Base-by-base conservation (phyloP, 768 basidiomycete species). In the Hygrocybe punicea region DNA sequence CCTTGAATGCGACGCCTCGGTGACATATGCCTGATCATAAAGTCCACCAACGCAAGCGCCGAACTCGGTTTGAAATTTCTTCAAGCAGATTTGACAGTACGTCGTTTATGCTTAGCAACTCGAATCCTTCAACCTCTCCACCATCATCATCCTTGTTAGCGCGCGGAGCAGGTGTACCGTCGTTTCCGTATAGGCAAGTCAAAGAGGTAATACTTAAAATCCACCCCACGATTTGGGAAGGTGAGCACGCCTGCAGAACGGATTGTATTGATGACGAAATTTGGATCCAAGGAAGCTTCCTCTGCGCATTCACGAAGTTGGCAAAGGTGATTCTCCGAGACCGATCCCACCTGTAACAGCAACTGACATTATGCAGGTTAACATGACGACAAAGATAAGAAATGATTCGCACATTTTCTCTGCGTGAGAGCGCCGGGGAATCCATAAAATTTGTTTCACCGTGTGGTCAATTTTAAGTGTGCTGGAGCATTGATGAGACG, bases 151-250 rank as follows among this genome's bases (percentile, higher is more conserved):
- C 60, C 34, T 62, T 58, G 54, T 79, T 79, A 35, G 69, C 68
- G 40, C 65, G 63, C 2, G 78, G 78, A 1, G 58, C 51, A 35
- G 75, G 59, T 11, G 67, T 55, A 2, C 67, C 67, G 55, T 78
- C 69, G 39, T 6, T 64, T 53, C 0, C 74, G 76, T 10, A 79
- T 66, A 11, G 71, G 69, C 10, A 80, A 69, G 36, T 79, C 78
- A 51, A 74, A 79, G 35, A 76, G 70, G 56, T 76, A 75, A 60
- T 79, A 79, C 17, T 78, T n/a, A 79, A 62, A 16, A 78, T 67
- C 76, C 76, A 79, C 39, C 69, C 69, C 16, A 16, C 75, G 78
- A 55, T 78, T 76, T 51, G 69, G 70, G 62, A 67, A 79, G 19
- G 73, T 70, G 17, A 79, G 62, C 47, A 72, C 67, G 17, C 78